Evolutionary conservation across 345 rosid species (phyloP).

Genomic region (Syzygium aromaticum): DNA sequence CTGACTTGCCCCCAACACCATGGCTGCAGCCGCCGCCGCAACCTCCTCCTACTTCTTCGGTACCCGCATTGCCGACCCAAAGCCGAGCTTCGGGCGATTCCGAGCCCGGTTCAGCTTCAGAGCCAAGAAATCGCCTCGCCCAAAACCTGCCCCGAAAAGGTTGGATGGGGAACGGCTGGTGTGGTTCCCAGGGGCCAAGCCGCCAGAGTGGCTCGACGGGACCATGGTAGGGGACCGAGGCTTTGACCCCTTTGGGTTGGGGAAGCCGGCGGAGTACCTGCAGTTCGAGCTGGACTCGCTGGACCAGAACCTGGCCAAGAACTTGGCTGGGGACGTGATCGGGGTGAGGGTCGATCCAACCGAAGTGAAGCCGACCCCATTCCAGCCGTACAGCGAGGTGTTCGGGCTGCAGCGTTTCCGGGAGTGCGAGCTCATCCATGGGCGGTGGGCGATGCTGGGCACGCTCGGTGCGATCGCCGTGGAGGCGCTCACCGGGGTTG

Average conservation of each 20-base stretch:
- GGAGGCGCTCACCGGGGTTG: conserved; percentile 64
- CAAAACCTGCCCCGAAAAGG: conserved; percentile 19
- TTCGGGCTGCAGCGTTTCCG: conserved; percentile 81
- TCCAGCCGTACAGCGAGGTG: conserved; percentile 81
- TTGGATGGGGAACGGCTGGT: conserved; percentile 32
- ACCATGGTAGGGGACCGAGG: conserved; percentile 82
- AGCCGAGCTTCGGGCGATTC: conserved; percentile 21
- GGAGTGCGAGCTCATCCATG: conserved; percentile 92
- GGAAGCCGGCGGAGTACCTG: conserved; percentile 84
- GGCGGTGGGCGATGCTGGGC: conserved; percentile 91
- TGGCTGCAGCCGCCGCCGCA: conserved; percentile 30
- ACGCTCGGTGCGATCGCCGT: conserved; percentile 58
- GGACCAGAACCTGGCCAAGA: conserved; percentile 92
- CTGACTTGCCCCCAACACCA: background rate
- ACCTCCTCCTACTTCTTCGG: conserved; percentile 51
- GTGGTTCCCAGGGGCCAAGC: conserved; percentile 65
- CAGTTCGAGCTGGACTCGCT: conserved; percentile 70
- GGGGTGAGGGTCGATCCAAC: conserved; percentile 36
- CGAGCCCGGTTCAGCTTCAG: conserved; percentile 54
- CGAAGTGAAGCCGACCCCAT: conserved; percentile 69
- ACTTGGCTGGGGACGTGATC: conserved; percentile 55
- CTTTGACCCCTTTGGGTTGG: conserved; percentile 79
- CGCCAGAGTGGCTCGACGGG: conserved; percentile 79
- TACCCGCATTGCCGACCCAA: conserved; percentile 21
- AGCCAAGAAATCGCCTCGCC: conserved; percentile 25